Evolutionary conservation across 1,139 yeast species (phyloP).

Genomic region (Eremothecium coryli): DNA sequence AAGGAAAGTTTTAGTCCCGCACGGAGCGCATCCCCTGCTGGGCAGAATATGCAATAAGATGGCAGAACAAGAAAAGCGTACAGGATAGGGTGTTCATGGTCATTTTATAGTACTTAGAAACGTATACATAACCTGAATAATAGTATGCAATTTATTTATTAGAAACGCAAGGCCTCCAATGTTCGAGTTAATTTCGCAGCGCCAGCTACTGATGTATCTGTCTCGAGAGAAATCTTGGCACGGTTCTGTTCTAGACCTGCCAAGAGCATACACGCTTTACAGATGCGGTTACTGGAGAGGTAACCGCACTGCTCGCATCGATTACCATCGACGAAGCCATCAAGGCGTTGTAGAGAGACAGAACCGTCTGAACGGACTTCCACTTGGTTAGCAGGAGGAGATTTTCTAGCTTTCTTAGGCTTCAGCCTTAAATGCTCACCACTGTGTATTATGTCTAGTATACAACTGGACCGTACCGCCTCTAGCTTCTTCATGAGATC

Average conservation of each 20-base stretch:
- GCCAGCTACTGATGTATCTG: conserved; percentile 44
- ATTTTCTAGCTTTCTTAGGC: conserved; percentile 37
- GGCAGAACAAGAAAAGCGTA: no score
- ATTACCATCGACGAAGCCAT: conserved; percentile 47
- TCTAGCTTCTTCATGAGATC: conserved; percentile 84
- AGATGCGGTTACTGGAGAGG: conserved; percentile 73
- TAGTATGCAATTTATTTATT: conserved; percentile 13
- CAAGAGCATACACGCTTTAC: conserved; percentile 86
- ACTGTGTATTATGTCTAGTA: conserved; percentile 85
- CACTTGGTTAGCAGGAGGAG: conserved; percentile 31
- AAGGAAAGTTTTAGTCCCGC: no score
- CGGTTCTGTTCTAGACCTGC: conserved; percentile 76
- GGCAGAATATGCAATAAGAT: no score
- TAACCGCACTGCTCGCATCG: conserved; percentile 88
- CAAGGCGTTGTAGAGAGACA: conserved; percentile 34
- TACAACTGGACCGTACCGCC: conserved; percentile 84
- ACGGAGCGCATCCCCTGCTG: no score
- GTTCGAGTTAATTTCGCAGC: conserved; percentile 62
- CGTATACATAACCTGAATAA: no score
- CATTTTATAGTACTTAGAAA: no score
- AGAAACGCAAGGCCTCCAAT: conserved; percentile 58
- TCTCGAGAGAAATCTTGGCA: conserved; percentile 50
- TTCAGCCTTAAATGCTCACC: conserved; percentile 78
- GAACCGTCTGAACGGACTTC: conserved; percentile 57
- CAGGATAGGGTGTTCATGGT: no score